Conservation (phyloP, 1,284 basidiomycete species). For the Malassezia psittaci region DNA sequence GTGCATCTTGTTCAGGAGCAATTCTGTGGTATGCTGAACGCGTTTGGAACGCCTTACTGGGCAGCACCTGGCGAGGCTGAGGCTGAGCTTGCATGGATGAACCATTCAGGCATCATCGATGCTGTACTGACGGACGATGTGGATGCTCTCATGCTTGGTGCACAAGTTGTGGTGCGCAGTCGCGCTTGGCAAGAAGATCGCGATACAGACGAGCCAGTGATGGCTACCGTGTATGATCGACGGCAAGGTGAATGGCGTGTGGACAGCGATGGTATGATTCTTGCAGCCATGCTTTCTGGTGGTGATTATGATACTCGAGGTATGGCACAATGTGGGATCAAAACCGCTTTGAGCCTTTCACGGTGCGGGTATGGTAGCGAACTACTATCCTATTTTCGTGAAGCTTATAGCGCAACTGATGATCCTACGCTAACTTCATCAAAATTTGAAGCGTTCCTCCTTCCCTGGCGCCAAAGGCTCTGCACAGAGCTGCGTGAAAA, state of each 20-base stretch:
- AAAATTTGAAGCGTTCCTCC: neutral
- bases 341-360: constrained; percentile 51
- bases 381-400: constrained; percentile 55
- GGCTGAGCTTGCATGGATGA: constrained; percentile 82
- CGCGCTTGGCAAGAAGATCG: neutral
- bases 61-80: constrained; percentile 91
- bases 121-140: constrained; percentile 85
- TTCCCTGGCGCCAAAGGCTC: constrained; percentile 22
- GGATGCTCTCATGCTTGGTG: constrained; percentile 83
- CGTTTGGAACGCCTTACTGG: constrained; percentile 62
- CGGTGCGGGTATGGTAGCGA: constrained; percentile 49
- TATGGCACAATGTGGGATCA: constrained; percentile 28
- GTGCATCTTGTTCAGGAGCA: constrained; percentile 17
- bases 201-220: neutral
- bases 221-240: constrained; percentile 4
- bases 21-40: constrained; percentile 60
- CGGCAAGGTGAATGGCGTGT: constrained; percentile 47
- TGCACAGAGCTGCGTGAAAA: constrained; percentile 30
- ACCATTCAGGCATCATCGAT: constrained; percentile 69
- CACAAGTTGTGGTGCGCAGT: constrained; percentile 62
- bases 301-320: constrained; percentile 67
- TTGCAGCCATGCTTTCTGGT: constrained; percentile 74
- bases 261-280: constrained; percentile 64
- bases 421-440: neutral
- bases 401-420: neutral